Conservation (phyloP, 352 stramenopile species). For the Phytopythium kandeliae region DNA sequence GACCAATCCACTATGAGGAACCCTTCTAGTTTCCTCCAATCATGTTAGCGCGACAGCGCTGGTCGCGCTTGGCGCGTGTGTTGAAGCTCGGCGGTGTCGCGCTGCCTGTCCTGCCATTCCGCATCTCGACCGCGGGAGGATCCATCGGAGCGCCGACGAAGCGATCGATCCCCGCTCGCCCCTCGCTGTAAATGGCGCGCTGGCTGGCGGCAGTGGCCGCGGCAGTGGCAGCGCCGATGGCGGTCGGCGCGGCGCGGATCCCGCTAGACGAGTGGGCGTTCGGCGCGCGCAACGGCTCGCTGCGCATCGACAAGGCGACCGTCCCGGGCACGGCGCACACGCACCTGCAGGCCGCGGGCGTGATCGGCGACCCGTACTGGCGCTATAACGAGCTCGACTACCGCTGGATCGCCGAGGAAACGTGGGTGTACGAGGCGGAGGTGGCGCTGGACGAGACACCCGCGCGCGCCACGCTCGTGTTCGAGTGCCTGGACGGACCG, state of each 20-base stretch:
- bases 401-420: conserved; percentile 58
- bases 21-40: too few species aligned
- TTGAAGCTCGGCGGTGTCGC: too few species aligned
- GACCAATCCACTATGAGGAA: too few species aligned
- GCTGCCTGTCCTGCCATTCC: too few species aligned
- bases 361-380: conserved; percentile 62
- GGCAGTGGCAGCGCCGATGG: conserved; percentile 1
- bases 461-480: conserved; percentile 26
- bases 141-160: too few species aligned
- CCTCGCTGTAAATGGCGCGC: background rate
- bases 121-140: too few species aligned
- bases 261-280: conserved; percentile 47
- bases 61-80: too few species aligned
- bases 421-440: conserved; percentile 68
- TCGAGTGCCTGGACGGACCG: conserved; percentile 68
- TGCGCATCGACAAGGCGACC: conserved; percentile 37
- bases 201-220: conserved; percentile 1
- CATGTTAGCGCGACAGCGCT: too few species aligned
- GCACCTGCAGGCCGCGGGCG: conserved; percentile 51
- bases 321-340: conserved; percentile 70
- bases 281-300: conserved; percentile 44
- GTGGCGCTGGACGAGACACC: conserved; percentile 19
- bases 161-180: too few species aligned
- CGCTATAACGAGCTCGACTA: conserved; percentile 70
- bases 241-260: conserved; percentile 13